Evolutionary conservation across 2,329 filamentous ascomycete genomes (phyloP), one percentile per base, ranked within the genome.

Genomic region (Drechslerella dactyloides): DNA sequence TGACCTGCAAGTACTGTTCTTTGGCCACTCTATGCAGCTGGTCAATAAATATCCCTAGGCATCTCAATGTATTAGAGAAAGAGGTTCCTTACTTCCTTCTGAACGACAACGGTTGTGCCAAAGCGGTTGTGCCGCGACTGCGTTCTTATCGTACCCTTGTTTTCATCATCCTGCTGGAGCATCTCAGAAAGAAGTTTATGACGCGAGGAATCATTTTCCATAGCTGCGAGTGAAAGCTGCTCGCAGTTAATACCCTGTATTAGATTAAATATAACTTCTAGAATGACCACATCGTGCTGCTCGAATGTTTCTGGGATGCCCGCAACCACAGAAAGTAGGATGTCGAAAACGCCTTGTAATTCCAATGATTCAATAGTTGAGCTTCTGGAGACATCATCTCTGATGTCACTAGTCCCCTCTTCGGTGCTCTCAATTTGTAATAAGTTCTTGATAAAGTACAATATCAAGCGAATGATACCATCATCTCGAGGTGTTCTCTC

Each of bases 91-190:
- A 72, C 68, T 17, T 65, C 56, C 53, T 74, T 75, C 81, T 96
- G 91, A 40, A 99, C 87, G 93, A 93, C 97, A 35, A 97, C 87
- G 90, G 97, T 97, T 10, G 93, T 96, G 1, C 94, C 94, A 77
- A 97, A 99, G 35, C 94, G 86, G 76, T 93, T 96, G 79, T 99
- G 94, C 53, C 94, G 91, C 93, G 0, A 93, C 90, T 1, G 90
- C 90, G 77, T 88, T 88, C 75, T 87, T 89, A 60, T 89, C 89
- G 76, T 92, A 89, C 54, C 89, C 85, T 76, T 89, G 23, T 23
- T 21, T 11, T 13, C 55, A 15, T 42, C 57, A 5, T 63, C 65
- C 8, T n/a, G 54, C 19, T 46, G 53, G 15, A 69, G 46, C 33
- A 63, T 48, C 15, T 48, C 35, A 11, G 53, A 51, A 1, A 69